These are phyloP conservation scores for Senna tora DNA, from an alignment of 306 rosid genomes.

Conservation along the genomic window DNA sequence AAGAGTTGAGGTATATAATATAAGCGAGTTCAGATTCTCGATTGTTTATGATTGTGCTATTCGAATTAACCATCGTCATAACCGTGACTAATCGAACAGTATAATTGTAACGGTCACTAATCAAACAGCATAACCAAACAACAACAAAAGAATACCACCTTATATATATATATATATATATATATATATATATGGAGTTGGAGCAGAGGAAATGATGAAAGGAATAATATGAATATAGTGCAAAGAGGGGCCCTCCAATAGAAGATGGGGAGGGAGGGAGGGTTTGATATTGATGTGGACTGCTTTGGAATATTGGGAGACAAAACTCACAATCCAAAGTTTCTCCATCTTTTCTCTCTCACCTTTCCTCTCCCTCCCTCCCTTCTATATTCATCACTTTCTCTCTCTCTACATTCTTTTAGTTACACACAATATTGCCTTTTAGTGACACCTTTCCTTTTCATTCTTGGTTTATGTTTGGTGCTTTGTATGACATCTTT, in stretches of 20 bases:
- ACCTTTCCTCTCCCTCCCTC: slow-evolving; percentile 37
- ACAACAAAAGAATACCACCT: no score
- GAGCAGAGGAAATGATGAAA: neutral
- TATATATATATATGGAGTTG: slow-evolving; percentile 16
- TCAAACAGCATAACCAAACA: no score
- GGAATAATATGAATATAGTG: slow-evolving; percentile 30
- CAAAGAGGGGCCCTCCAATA: slow-evolving; percentile 56
- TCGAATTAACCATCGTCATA: no score
- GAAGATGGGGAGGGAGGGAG: slow-evolving; percentile 39
- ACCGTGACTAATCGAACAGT: no score
- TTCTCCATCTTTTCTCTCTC: slow-evolving; percentile 50
- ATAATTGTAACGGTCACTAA: no score
- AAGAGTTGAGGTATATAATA: no score
- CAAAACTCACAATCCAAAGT: slow-evolving; percentile 69
- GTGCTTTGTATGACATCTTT: slow-evolving; percentile 43
- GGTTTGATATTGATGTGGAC: slow-evolving; percentile 68
- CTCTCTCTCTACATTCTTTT: slow-evolving; percentile 48
- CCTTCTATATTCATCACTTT: slow-evolving; percentile 32
- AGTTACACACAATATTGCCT: slow-evolving; percentile 51
- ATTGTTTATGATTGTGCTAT: no score
- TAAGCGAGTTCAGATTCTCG: no score
- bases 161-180: no score
- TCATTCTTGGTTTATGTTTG: slow-evolving; percentile 42
- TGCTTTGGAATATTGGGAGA: slow-evolving; percentile 80
- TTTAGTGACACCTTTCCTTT: slow-evolving; percentile 64